phyloP scores from a whole-genome alignment of 2,329 filamentous ascomycete genomes.

The Sporothrix variecibatus region DNA sequence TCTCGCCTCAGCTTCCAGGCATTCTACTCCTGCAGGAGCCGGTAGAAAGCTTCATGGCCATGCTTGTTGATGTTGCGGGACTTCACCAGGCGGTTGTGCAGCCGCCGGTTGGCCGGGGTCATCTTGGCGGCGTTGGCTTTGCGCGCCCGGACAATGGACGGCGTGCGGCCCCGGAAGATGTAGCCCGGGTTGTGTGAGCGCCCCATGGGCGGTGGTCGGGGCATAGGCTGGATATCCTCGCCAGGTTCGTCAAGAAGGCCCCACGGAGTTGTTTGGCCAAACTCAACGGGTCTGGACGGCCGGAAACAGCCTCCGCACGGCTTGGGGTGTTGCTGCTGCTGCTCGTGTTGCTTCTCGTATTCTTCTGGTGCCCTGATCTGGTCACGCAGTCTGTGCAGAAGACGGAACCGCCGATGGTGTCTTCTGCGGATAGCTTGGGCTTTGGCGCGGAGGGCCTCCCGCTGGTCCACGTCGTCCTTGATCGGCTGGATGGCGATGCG shows the following conservation, averaged over 20 bases:
- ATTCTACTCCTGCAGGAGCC: not conserved
- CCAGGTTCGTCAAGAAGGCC: not conserved
- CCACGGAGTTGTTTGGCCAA: not conserved
- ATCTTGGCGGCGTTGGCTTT: not conserved
- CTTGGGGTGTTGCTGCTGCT: not conserved
- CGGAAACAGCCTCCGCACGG: not conserved
- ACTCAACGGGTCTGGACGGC: too few relatives aligned
- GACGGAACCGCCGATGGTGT: not conserved
- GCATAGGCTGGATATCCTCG: slow-evolving; percentile 14
- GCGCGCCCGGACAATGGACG: not conserved
- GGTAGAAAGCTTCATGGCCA: not conserved
- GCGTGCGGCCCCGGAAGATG: not conserved
- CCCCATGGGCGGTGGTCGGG: not conserved
- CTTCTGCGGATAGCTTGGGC: not conserved
- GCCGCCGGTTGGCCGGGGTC: not conserved
- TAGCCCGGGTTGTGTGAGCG: not conserved
- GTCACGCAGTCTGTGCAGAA: not conserved
- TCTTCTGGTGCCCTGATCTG: not conserved
- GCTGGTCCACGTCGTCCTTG: not conserved
- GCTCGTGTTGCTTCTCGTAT: not conserved
- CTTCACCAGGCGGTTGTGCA: not conserved
- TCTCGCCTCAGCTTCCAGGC: not conserved
- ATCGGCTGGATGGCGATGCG: not conserved
- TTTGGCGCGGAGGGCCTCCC: not conserved
- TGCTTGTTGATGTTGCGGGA: not conserved